phyloP scores from a whole-genome alignment of 2,329 filamentous ascomycete species.

The Emmonsia crescens region DNA sequence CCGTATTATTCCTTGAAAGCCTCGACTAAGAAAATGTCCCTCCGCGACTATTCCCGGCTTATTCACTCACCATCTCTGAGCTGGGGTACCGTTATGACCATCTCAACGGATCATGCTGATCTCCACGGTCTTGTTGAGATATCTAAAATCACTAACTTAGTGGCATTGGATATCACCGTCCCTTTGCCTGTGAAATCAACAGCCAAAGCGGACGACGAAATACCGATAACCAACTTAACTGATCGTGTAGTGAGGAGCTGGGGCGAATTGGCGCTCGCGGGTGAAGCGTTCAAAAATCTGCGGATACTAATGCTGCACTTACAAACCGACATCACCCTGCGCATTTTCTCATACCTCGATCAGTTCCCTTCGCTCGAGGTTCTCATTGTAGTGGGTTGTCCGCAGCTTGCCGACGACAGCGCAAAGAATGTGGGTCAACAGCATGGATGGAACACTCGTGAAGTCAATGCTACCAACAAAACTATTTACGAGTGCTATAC shows the following conservation, averaged over 20 bases:
- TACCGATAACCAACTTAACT: conserved; percentile 18
- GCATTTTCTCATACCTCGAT: conserved; percentile 25
- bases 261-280: conserved; percentile 26
- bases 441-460: conserved; percentile 21
- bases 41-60: conserved; percentile 27
- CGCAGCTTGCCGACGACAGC: conserved; percentile 17
- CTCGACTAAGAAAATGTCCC: conserved; percentile 18
- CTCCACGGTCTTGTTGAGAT: conserved; percentile 30
- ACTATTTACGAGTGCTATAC: conserved; percentile 1
- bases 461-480: neutral
- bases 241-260: conserved; percentile 33
- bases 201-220: conserved; percentile 6
- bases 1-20: conserved; percentile 25
- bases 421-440: conserved; percentile 11
- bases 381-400: conserved; percentile 26
- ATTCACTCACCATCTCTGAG: conserved; percentile 21
- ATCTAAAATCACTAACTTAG: conserved; percentile 29
- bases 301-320: conserved; percentile 26
- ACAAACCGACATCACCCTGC: conserved; percentile 23
- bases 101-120: conserved; percentile 23
- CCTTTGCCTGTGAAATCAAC: conserved; percentile 11
- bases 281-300: conserved; percentile 28
- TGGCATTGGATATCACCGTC: conserved; percentile 27
- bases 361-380: conserved; percentile 27
- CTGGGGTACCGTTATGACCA: conserved; percentile 28